Evolutionary conservation across 148 eudicot species (phyloP).

Genomic region (Nyssa sinensis): DNA sequence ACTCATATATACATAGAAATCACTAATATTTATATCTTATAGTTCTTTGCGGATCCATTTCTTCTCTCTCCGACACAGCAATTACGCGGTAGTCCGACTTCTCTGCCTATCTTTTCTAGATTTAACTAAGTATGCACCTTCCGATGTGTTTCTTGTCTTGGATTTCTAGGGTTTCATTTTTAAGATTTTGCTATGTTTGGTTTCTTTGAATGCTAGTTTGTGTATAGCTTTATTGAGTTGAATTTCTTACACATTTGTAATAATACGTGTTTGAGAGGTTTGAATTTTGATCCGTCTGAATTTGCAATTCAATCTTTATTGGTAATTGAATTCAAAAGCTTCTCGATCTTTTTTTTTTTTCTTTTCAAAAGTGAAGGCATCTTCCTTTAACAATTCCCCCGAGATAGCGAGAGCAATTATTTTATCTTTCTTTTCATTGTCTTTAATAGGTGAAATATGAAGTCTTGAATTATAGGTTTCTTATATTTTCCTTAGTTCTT

Average conservation of each 20-base stretch:
- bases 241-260: background rate
- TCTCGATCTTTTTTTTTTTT: background rate
- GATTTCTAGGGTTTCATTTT: background rate
- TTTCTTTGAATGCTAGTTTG: background rate
- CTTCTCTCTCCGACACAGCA: slow-evolving; percentile 9
- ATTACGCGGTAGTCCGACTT: slow-evolving; percentile 28
- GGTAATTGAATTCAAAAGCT: background rate
- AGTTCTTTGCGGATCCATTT: slow-evolving; percentile 16
- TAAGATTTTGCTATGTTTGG: background rate
- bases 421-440: background rate
- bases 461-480: background rate
- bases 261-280: background rate
- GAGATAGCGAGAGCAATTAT: background rate
- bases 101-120: slow-evolving; percentile 1
- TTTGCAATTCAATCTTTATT: background rate
- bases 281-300: background rate
- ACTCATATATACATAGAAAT: background rate
- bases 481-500: no score
- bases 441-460: background rate
- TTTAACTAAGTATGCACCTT: background rate
- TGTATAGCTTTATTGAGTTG: background rate
- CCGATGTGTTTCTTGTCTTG: background rate
- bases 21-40: background rate
- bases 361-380: background rate
- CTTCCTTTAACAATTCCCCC: background rate